Evolutionary conservation across 2,329 filamentous ascomycete genomes (phyloP).

Genomic region (Aschersonia sp.): DNA sequence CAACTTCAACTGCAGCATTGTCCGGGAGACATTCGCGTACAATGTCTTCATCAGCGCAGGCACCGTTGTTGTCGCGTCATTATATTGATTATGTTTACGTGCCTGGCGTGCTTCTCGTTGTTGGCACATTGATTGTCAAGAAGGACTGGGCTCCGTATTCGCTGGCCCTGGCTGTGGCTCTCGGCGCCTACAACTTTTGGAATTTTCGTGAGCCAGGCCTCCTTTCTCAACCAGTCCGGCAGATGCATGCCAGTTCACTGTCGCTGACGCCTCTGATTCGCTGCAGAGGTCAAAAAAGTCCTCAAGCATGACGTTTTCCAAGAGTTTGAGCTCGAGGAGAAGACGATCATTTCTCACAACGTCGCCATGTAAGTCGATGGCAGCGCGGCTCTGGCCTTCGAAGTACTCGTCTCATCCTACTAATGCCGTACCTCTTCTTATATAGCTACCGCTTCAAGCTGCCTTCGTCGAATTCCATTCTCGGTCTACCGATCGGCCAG

Average conservation of each 20-base stretch:
- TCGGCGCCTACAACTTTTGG: constrained; percentile 61
- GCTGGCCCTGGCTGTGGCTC: constrained; percentile 44
- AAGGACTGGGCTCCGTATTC: constrained; percentile 63
- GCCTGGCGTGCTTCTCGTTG: constrained; percentile 63
- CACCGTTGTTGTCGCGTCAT: constrained; percentile 33
- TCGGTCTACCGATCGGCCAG: constrained; percentile 94
- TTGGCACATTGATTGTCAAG: constrained; percentile 68
- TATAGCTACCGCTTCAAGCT: constrained; percentile 81
- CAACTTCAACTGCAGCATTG: not conserved
- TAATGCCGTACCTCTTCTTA: not conserved
- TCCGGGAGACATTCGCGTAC: not conserved
- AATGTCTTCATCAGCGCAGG: constrained; percentile 13
- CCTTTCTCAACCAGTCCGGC: not conserved
- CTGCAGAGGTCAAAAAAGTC: constrained; percentile 59
- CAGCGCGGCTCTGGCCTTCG: not conserved
- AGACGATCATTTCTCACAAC: constrained; percentile 94
- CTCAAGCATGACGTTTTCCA: constrained; percentile 83
- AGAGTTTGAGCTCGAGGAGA: constrained; percentile 84
- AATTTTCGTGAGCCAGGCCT: constrained; percentile 44
- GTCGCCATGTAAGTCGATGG: constrained; percentile 63
- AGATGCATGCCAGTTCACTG: too few species aligned
- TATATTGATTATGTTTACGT: constrained; percentile 74
- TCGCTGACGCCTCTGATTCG: not conserved
- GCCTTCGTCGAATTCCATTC: constrained; percentile 61
- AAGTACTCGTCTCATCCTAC: not conserved